Percentiles rank a stretch among this genome's conserved stretches.
Conservation (phyloP, 148 eudicot species). For the Fagopyrum esculentum region DNA sequence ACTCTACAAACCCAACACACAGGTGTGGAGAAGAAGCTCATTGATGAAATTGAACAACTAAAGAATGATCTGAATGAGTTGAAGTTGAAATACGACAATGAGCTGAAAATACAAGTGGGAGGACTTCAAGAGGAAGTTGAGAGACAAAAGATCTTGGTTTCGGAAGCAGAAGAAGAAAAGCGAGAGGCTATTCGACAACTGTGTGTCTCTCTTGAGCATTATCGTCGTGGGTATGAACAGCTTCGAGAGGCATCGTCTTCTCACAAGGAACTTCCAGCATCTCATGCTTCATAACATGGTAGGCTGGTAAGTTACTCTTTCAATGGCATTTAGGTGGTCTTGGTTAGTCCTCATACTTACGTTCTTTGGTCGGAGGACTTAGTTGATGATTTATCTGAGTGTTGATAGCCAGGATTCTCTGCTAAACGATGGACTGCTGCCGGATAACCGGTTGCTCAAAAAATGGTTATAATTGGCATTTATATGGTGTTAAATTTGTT, state of each 20-base stretch:
- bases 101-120: slow-evolving; percentile 29
- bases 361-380: not conserved
- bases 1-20: slow-evolving; percentile 35
- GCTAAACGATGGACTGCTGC: not conserved
- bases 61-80: slow-evolving; percentile 34
- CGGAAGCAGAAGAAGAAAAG: slow-evolving; percentile 72
- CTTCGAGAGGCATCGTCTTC: slow-evolving; percentile 53
- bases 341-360: not conserved
- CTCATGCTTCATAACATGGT: not conserved
- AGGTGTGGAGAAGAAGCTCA: slow-evolving; percentile 36
- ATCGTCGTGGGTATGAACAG: slow-evolving; percentile 47
- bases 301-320: slow-evolving; percentile 2
- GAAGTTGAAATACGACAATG: slow-evolving; percentile 39
- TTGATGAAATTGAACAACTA: slow-evolving; percentile 49
- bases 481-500: slow-evolving; percentile 1
- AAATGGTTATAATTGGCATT: not conserved
- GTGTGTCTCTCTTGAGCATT: slow-evolving; percentile 80
- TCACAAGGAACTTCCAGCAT: slow-evolving; percentile 22
- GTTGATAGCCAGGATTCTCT: slow-evolving; percentile 5
- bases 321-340: not conserved
- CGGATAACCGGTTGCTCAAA: slow-evolving; percentile 6
- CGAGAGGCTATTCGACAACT: slow-evolving; percentile 82
- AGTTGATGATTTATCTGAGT: not conserved
- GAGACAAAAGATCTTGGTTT: slow-evolving; percentile 34
- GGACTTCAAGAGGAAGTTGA: slow-evolving; percentile 44